Evolutionary conservation across 108 stramenopile genomes (phyloP), one percentile per base, ranked within the genome.

Genomic region (Parmales sp.): DNA sequence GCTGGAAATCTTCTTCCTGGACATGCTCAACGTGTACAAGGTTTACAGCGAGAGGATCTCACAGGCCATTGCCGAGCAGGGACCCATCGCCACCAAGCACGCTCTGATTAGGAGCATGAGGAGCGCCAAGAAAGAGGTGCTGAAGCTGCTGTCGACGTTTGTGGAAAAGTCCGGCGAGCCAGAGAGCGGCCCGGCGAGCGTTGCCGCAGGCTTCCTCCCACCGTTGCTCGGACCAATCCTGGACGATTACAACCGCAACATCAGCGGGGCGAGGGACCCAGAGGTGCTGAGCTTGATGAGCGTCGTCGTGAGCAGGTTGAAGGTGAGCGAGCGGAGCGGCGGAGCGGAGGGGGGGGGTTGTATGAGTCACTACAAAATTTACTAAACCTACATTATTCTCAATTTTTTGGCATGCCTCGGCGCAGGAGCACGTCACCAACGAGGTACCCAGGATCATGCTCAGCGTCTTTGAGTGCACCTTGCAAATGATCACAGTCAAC

Each of bases 401-500:
- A 43, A 43, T 11, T 13, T 11, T 43, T 11, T 13, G 13, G 13
- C 41, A 43, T 11, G 8, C 41, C 7, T 43, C 7, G 11, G 8
- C 41, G 41, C 66, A 44, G 25, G 65, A 48, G 0, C 31, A 91
- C 50, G 83, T 91, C 51, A 77, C 89, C 34, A 72, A 82, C 43
- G 90, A 92, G 46, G 94, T 99, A 18, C 93, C 95, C 36, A 81
- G 90, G 39, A 94, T 99, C 43, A 93, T 98, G 90, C 93, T 93
- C 64, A 91, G 94, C 46, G 88, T 97, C 41, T 97, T 98, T 70
- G 95, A 96, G 82, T 90, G 91, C 71, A 97, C 97, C 45, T 80
- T 99, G 64, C 92, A 94, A 74, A 97, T 99, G 95, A 98, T 99
- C 72, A 97, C 95, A 6, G 79, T 71, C 39, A 99, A 99, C 82